A percentile compares a stretch with the other conserved stretches of the same genome.
These are phyloP conservation scores for Lactarius psammicola DNA, from an alignment of 768 basidiomycete genomes.

Conservation along the genomic window DNA sequence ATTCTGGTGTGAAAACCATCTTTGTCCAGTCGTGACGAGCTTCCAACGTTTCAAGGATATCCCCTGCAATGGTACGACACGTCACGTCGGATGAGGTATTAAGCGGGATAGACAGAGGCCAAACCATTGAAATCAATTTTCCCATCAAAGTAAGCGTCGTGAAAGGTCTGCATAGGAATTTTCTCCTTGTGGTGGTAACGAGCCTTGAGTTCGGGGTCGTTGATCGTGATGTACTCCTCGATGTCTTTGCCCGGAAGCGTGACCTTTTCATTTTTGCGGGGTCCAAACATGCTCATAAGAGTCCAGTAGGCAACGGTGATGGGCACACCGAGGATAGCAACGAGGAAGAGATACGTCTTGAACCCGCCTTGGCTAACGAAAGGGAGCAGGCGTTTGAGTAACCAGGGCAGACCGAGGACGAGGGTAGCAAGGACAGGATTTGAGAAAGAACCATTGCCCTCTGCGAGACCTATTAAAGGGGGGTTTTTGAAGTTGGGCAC, in stretches of 20 bases:
- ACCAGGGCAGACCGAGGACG: slow-evolving; percentile 77
- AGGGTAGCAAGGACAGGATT: slow-evolving; percentile 76
- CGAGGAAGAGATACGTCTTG: slow-evolving; percentile 81
- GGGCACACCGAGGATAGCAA: slow-evolving; percentile 72
- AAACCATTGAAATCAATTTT: slow-evolving; percentile 95
- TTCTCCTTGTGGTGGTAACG: slow-evolving; percentile 83
- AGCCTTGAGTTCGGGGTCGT: slow-evolving; percentile 75
- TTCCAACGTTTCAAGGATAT: slow-evolving; percentile 91
- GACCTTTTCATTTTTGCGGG: slow-evolving; percentile 82
- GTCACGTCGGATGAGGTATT: slow-evolving; percentile 19
- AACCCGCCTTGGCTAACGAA: slow-evolving; percentile 81
- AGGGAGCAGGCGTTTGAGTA: slow-evolving; percentile 80
- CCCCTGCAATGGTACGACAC: slow-evolving; percentile 50
- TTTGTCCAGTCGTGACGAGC: slow-evolving; percentile 94
- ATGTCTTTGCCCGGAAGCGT: slow-evolving; percentile 79
- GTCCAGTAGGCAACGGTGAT: slow-evolving; percentile 88
- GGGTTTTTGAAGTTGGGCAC: slow-evolving; percentile 83
- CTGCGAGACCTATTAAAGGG: slow-evolving; percentile 74
- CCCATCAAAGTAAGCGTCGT: slow-evolving; percentile 95
- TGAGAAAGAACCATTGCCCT: slow-evolving; percentile 83
- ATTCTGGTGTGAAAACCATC: slow-evolving; percentile 84
- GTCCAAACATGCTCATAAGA: slow-evolving; percentile 76
- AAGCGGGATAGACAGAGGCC: slow-evolving; percentile 29
- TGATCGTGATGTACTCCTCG: slow-evolving; percentile 88
- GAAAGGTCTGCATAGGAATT: slow-evolving; percentile 96